Base-by-base conservation (phyloP, 2,329 filamentous ascomycete species). In the Neofusicoccum umdonicola region DNA sequence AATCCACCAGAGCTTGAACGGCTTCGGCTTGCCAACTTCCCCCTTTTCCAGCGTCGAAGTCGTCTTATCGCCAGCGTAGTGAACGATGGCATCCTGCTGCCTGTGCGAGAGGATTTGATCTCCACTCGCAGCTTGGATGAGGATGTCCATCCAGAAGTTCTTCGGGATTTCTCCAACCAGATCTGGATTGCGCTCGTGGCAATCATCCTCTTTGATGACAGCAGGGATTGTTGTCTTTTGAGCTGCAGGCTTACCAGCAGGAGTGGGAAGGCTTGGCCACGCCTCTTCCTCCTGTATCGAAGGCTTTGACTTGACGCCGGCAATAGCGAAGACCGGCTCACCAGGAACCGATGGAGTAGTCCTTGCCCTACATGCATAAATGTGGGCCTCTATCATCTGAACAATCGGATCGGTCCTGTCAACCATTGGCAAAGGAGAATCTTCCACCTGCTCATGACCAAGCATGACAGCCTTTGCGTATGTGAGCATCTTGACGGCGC, bases 1-100 rank as follows among this genome's bases (percentile, higher is more conserved):
- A 60, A 80, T 65, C 67, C 71, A 73, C 74, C 74, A 76, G 13
- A 76, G 72, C 71, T 79, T 77, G 35, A 70, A 69, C 52, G 71
- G 73, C 37, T 72, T 68, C 47, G 74, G 71, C 70, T 75, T 76
- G 63, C 71, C 76, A 58, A 69, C 69, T 71, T 74, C 50, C 74
- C 74, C 63, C 67, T 68, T 68, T 75, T 65, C 63, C n/a, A 64
- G 15, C 34, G 15, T 19, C 2, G 17, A 11, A 4, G 44, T 37
- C 8, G 45, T 42, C 27, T 71, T 71, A 60, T 73, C 69, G 66
- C 71, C 69, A 19, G 76, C 77, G 71, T 75, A 80, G 9, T 66
- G 63, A 22, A 76, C 68, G 27, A 76, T 74, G 22, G 63, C 68
- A 1, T 54, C 66, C 52, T 69, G 71, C 68, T 80, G 78, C 27